Conservation (phyloP, 495 filamentous ascomycete species). For the Pyrenula aspistea region DNA sequence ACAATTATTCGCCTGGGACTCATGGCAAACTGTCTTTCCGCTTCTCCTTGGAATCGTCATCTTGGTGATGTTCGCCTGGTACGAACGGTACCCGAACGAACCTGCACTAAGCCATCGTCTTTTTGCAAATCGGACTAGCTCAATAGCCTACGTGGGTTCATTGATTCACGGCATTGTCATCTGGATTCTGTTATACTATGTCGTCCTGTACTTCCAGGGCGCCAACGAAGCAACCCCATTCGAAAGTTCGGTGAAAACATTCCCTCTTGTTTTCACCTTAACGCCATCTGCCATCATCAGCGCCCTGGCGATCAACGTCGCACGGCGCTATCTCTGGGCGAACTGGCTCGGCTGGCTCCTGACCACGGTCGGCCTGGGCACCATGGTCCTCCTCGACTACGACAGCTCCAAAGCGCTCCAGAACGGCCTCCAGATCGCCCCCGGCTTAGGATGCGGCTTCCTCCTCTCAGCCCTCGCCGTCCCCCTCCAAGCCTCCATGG, state of each 20-base stretch:
- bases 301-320: constrained; percentile 28
- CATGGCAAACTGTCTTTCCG: constrained; percentile 35
- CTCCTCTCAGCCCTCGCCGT: constrained; percentile 35
- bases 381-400: constrained; percentile 31
- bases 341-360: constrained; percentile 41
- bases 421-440: constrained; percentile 34
- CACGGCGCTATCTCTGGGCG: constrained; percentile 36
- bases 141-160: constrained; percentile 27
- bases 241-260: constrained; percentile 32
- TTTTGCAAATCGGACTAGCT: constrained; percentile 35
- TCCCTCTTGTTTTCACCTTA: constrained; percentile 40
- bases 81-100: constrained; percentile 24
- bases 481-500: constrained; percentile 34
- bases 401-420: constrained; percentile 29
- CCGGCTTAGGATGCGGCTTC: constrained; percentile 35
- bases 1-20: constrained; percentile 32
- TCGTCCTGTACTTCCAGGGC: constrained; percentile 39
- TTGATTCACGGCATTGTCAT: constrained; percentile 38
- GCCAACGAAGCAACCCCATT: constrained; percentile 37
- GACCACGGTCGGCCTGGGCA: constrained; percentile 31
- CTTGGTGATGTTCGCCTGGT: constrained; percentile 18
- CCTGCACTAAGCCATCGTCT: constrained; percentile 38
- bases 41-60: constrained; percentile 26
- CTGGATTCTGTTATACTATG: constrained; percentile 33
- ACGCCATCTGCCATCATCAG: constrained; percentile 28